These are phyloP conservation scores for Quercus variabilis DNA, from an alignment of 306 rosid species.

Conservation along the genomic window DNA sequence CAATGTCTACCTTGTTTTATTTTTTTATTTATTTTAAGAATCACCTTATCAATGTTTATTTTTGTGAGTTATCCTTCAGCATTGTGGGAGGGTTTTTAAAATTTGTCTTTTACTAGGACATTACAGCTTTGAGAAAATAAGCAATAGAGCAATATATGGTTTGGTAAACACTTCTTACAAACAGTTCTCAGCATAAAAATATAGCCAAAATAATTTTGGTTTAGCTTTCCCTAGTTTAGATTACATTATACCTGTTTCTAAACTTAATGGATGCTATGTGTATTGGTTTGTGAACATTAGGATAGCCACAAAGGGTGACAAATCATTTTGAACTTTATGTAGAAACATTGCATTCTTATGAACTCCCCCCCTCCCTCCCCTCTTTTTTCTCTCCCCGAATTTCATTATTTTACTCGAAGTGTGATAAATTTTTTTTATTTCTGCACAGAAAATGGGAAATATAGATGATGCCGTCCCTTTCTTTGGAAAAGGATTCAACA, in stretches of 20 bases:
- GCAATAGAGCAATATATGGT: background rate
- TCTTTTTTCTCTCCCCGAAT: background rate
- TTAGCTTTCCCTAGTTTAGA: too few relatives aligned
- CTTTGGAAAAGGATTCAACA: constrained; percentile 82
- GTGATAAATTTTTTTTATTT: constrained; percentile 8
- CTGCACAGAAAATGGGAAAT: constrained; percentile 91
- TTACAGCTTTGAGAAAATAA: background rate
- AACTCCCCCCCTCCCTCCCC: background rate
- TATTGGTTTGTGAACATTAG: background rate
- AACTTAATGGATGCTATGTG: background rate
- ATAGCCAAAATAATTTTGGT: too few relatives aligned
- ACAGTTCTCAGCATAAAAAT: background rate
- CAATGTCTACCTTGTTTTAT: background rate
- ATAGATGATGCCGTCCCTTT: constrained; percentile 92
- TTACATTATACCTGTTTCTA: background rate
- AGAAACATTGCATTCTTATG: background rate
- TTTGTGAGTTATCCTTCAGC: background rate
- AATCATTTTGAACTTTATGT: background rate
- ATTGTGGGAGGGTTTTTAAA: background rate
- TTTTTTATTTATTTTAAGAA: too few relatives aligned
- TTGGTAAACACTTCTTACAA: background rate
- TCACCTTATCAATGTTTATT: background rate
- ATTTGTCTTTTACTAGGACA: background rate
- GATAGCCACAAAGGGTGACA: background rate
- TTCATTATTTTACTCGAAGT: background rate